phyloP scores from a whole-genome alignment of 495 filamentous ascomycete genomes.

The Neurospora tetrasperma region DNA sequence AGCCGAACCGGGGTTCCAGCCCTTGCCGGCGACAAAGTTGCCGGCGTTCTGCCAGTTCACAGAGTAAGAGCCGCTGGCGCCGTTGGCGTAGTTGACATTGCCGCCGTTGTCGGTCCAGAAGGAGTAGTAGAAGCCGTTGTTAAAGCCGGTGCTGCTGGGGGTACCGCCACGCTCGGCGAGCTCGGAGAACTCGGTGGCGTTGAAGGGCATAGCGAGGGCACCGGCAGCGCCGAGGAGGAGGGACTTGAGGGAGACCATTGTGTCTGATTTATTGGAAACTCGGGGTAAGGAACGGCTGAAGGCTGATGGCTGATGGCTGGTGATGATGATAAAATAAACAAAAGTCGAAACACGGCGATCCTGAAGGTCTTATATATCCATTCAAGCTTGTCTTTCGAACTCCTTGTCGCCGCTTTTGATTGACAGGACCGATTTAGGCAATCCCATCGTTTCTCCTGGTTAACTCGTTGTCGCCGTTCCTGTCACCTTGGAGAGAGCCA shows the following conservation, averaged over 20 bases:
- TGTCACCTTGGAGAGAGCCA: not conserved
- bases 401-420: not conserved
- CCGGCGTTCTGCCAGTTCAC: conserved; percentile 43
- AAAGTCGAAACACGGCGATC: not conserved
- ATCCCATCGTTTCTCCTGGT: not conserved
- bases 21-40: conserved; percentile 54
- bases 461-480: not conserved
- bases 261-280: not conserved
- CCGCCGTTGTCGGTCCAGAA: conserved; percentile 52
- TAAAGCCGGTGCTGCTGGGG: conserved; percentile 33
- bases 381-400: not conserved
- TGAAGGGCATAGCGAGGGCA: conserved; percentile 8
- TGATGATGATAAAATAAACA: not conserved
- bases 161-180: conserved; percentile 22
- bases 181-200: conserved; percentile 14
- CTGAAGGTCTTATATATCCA: not conserved
- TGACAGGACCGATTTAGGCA: not conserved
- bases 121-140: conserved; percentile 50
- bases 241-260: conserved; percentile 14
- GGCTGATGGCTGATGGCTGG: not conserved
- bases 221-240: conserved; percentile 8
- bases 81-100: conserved; percentile 46
- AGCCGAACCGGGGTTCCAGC: conserved; percentile 43
- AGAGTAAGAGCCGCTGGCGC: conserved; percentile 39
- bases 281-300: not conserved